Evolutionary conservation across 2,329 filamentous ascomycete genomes (phyloP).

Genomic region (Colletotrichum musae): DNA sequence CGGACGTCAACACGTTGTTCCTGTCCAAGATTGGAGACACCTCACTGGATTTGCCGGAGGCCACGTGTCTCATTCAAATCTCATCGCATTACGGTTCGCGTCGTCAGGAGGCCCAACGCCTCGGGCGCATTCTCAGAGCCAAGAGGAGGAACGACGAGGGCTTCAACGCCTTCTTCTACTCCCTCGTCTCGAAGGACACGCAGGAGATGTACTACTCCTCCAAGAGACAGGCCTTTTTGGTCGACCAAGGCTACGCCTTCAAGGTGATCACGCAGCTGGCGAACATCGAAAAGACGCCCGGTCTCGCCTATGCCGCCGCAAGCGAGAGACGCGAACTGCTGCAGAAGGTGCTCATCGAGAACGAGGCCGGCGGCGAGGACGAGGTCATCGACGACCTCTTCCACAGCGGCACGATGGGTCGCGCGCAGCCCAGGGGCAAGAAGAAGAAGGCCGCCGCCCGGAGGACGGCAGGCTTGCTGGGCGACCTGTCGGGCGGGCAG

Average conservation of each 20-base stretch:
- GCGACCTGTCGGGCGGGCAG: constrained; percentile 89
- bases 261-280: constrained; percentile 97
- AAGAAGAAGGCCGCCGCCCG: constrained; percentile 74
- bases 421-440: constrained; percentile 56
- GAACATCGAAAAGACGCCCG: constrained; percentile 87
- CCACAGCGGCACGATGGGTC: constrained; percentile 58
- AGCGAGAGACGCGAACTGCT: constrained; percentile 88
- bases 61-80: constrained; percentile 96
- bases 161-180: constrained; percentile 99
- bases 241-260: constrained; percentile 98
- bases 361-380: constrained; percentile 79
- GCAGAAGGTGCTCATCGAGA: constrained; percentile 90
- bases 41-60: constrained; percentile 96
- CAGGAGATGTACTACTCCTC: constrained; percentile 98
- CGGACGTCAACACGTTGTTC: constrained; percentile 91
- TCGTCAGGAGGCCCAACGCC: constrained; percentile 93
- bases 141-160: constrained; percentile 98
- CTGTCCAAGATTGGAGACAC: constrained; percentile 98
- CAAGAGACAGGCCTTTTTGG: constrained; percentile 95
- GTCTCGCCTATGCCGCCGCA: constrained; percentile 84
- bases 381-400: constrained; percentile 79
- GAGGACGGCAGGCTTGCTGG: constrained; percentile 87
- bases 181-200: constrained; percentile 95
- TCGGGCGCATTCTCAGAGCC: constrained; percentile 93
- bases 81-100: constrained; percentile 98